phyloP scores from a whole-genome alignment of 2,329 filamentous ascomycete species.

The Colletotrichum navitas region DNA sequence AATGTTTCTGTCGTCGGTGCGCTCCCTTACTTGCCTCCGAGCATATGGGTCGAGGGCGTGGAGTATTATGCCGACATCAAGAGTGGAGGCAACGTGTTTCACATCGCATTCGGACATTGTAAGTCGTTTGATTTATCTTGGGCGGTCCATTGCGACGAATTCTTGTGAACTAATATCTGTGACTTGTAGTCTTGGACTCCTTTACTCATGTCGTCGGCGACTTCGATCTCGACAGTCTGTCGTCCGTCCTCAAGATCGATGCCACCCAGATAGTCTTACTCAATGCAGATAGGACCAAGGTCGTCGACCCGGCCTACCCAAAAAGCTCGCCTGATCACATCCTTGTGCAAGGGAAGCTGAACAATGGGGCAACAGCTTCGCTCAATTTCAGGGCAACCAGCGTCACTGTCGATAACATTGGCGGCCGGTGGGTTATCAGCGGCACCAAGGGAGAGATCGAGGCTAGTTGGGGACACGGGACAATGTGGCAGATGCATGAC shows the following conservation, averaged over 20 bases:
- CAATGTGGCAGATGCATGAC: constrained; percentile 42
- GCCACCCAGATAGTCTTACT: constrained; percentile 44
- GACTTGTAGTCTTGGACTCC: constrained; percentile 48
- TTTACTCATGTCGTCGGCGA: constrained; percentile 51
- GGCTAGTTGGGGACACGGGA: constrained; percentile 35
- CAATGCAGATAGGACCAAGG: constrained; percentile 41
- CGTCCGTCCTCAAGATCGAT: constrained; percentile 47
- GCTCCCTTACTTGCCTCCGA: constrained; percentile 12
- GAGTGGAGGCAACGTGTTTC: constrained; percentile 44
- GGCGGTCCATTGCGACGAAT: accelerated
- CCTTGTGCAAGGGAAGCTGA: constrained; percentile 50
- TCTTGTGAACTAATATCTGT: background rate
- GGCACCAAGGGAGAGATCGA: constrained; percentile 54
- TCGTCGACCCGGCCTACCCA: constrained; percentile 44
- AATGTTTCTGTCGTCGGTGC: background rate
- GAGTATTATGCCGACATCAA: constrained; percentile 46
- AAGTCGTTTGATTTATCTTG: constrained; percentile 26
- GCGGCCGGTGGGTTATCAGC: constrained; percentile 52
- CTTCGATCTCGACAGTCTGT: constrained; percentile 47
- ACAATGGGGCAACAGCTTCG: constrained; percentile 49
- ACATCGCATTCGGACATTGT: constrained; percentile 50
- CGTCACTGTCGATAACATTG: constrained; percentile 43
- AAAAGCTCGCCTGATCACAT: constrained; percentile 52
- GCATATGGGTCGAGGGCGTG: constrained; percentile 43
- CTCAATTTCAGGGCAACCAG: constrained; percentile 46